Evolutionary conservation across 176 grass and related monocot genomes (phyloP), one percentile per base, ranked within the genome.

Genomic region (Hordeum marinum): DNA sequence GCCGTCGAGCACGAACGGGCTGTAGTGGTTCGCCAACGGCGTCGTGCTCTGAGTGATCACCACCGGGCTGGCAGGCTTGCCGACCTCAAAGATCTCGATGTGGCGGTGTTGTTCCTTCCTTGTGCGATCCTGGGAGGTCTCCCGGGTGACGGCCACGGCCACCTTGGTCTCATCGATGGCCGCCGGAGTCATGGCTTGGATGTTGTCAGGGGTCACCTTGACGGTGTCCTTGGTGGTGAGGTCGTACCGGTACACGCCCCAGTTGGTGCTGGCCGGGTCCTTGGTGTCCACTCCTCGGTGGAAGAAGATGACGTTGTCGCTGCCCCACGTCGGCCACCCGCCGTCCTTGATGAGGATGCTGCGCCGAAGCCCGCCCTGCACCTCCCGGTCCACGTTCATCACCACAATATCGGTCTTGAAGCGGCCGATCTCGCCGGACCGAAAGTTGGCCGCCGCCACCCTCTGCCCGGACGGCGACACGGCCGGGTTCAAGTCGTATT

Each of bases 281-380:
- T 45, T 45, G 11, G 43, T 13, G 43, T 45, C 43, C 0, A 45
- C 43, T 11, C 43, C 83, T 21, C 75, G 26, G 26, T 90, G 89
- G 40, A 90, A 90, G 75, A 90, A 90, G 59, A 90, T 21, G 24
- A 90, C 62, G 57, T 84, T 37, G 11, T 87, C 89, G 81, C 73
- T 87, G 52, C 80, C 89, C 88, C 89, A 90, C 17, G 80, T 74
- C 20, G 85, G 85, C 89, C 89, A 90, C 2, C 89, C 89, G 2
- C 68, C 89, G 26, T 91, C 31, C 45, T 1, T 9, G 13, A 91
- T 23, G 1, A 84, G 18, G 4, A n/a, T 7, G n/a, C 1, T 41
- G 9, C 89, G 85, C 3, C 20, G 7, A 20, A 63, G 37, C 6
- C 69, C 69, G 11, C 69, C 40, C 40, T 72, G 69, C 8, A 62